Conservation (phyloP, 768 basidiomycete genomes). For the Pisolithus marmoratus region DNA sequence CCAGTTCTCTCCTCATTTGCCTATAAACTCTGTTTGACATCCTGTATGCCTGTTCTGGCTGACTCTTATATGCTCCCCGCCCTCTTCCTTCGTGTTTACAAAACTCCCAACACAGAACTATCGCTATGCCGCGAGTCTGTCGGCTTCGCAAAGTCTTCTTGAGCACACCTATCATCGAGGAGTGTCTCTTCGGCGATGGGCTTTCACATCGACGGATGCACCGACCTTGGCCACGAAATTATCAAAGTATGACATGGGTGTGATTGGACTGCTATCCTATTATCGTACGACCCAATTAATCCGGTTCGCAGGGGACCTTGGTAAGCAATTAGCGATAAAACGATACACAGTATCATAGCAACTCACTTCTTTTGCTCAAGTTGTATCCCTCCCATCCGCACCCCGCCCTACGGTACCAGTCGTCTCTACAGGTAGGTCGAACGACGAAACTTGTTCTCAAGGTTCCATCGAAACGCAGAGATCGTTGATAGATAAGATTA, state of each 20-base stretch:
- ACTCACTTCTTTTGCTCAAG: constrained; percentile 18
- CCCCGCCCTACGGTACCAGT: constrained; percentile 49
- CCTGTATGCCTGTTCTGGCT: too few species aligned
- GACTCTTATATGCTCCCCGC: too few species aligned
- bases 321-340: constrained; percentile 11
- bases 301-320: constrained; percentile 62
- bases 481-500: constrained; percentile 46
- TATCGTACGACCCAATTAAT: constrained; percentile 58
- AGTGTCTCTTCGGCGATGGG: constrained; percentile 12
- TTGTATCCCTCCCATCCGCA: constrained; percentile 37
- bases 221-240: constrained; percentile 39
- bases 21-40: too few species aligned
- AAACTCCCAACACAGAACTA: too few species aligned
- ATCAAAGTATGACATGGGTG: constrained; percentile 40
- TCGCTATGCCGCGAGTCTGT: constrained; percentile 4
- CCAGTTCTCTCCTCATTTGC: too few species aligned
- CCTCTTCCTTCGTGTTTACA: too few species aligned
- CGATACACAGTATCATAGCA: not conserved
- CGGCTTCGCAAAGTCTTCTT: constrained; percentile 7
- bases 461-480: constrained; percentile 36
- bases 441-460: constrained; percentile 43
- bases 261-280: constrained; percentile 73
- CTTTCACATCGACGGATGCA: not conserved
- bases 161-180: constrained; percentile 1
- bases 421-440: constrained; percentile 54